phyloP scores from a whole-genome alignment of 1,139 yeast species.

The Sugiyamaella sp. region DNA sequence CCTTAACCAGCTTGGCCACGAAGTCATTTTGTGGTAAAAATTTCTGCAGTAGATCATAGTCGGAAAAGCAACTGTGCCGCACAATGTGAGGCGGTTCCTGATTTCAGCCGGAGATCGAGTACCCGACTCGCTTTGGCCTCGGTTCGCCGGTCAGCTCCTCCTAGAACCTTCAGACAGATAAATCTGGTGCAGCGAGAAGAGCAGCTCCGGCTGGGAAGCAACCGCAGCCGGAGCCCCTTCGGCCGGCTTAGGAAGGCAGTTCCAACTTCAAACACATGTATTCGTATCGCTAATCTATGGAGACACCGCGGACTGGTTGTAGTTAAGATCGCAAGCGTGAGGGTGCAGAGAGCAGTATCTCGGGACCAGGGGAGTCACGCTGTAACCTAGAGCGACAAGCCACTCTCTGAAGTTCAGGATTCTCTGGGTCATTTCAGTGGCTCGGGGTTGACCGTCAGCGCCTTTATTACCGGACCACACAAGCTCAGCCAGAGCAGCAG shows the following conservation, averaged over 20 bases:
- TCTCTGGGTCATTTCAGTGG: conserved; percentile 46
- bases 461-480: conserved; percentile 53
- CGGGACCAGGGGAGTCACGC: conserved; percentile 50
- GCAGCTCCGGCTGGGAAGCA: too few relatives aligned
- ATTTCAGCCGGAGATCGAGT: too few relatives aligned
- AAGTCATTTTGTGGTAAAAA: conserved; percentile 39
- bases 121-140: too few relatives aligned
- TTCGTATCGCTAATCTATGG: too few relatives aligned
- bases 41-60: not conserved
- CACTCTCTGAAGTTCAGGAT: conserved; percentile 52
- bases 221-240: too few relatives aligned
- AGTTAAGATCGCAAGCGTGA: conserved; percentile 45
- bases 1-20: conserved; percentile 66
- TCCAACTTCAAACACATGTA: too few relatives aligned
- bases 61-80: too few relatives aligned
- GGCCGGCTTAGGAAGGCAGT: too few relatives aligned
- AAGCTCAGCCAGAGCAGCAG: conserved; percentile 53
- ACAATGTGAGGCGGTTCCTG: too few relatives aligned
- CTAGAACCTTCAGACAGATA: too few relatives aligned
- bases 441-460: conserved; percentile 41
- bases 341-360: conserved; percentile 49
- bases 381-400: conserved; percentile 47
- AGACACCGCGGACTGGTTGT: conserved; percentile 24
- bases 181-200: too few relatives aligned
- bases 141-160: too few relatives aligned